Evolutionary conservation across 495 filamentous ascomycete species (phyloP).

Genomic region (Massariosphaeria phaeospora): DNA sequence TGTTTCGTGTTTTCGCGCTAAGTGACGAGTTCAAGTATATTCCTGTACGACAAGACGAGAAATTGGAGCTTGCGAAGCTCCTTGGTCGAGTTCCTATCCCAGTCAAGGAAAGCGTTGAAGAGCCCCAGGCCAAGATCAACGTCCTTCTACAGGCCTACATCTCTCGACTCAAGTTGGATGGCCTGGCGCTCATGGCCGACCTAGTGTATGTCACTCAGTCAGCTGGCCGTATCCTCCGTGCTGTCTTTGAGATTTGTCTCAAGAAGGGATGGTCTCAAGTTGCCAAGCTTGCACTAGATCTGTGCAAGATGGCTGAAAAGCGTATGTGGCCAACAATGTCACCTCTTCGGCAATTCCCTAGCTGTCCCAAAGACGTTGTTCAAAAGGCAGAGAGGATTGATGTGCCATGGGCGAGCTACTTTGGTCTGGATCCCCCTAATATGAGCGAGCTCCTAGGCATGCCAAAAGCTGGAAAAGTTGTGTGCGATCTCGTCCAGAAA

Average conservation of each 20-base stretch:
- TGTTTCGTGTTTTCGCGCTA: slow-evolving; percentile 96
- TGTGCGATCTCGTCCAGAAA: slow-evolving; percentile 80
- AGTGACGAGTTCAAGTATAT: slow-evolving; percentile 99
- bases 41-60: slow-evolving; percentile 94
- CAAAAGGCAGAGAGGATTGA: slow-evolving; percentile 91
- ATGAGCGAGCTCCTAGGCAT: slow-evolving; percentile 93
- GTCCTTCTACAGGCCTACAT: slow-evolving; percentile 98
- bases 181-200: slow-evolving; percentile 93
- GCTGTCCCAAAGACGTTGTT: slow-evolving; percentile 76
- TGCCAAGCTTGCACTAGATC: slow-evolving; percentile 82
- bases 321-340: slow-evolving; percentile 99
- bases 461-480: slow-evolving; percentile 80
- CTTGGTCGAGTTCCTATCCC: slow-evolving; percentile 86
- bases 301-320: slow-evolving; percentile 99
- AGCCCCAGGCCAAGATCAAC: slow-evolving; percentile 97
- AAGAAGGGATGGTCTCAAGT: slow-evolving; percentile 96
- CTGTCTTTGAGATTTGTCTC: slow-evolving; percentile 92
- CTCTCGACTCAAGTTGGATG: slow-evolving; percentile 87
- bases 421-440: slow-evolving; percentile 92
- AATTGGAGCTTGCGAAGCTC: slow-evolving; percentile 89
- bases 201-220: slow-evolving; percentile 99
- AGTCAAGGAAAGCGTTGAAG: slow-evolving; percentile 95
- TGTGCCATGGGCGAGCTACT: slow-evolving; percentile 88
- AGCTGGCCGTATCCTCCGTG: slow-evolving; percentile 89
- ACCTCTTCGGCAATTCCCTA: slow-evolving; percentile 77